Base-by-base conservation (phyloP, 148 eudicot genomes). In the Silene uniflora region DNA sequence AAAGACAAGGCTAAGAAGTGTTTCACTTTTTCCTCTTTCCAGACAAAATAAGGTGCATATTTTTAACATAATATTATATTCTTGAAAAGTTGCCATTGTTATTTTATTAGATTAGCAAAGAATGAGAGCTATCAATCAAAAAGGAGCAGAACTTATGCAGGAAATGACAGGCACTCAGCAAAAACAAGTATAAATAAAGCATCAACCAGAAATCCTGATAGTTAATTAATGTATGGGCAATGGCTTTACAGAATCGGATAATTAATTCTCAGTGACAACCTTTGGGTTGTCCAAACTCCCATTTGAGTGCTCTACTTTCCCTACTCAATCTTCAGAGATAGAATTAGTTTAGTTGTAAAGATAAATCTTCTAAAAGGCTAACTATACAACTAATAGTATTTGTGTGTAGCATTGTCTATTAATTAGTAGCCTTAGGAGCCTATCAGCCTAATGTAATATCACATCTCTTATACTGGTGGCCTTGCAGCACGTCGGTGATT, bases 111-210 rank as follows among this genome's bases (percentile, higher is more conserved):
- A 39, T 39, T 73, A 58, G 29, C 63, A 60, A 78, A 72, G 65
- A 47, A 63, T 46, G 61, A 6, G 73, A 72, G 66, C 71, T 64
- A 62, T 78, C 71, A 79, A 79, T 85, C 76, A 79, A 71, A 79
- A 81, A 74, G 73, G 80, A 72, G 46, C 67, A 72, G 80, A 76
- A 84, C 75, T 23, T 81, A 84, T 82, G 83, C 83, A 81, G 44
- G 81, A 83, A 81, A 77, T 73, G 87, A 84, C 84, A 76, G 74
- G 75, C 83, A 81, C 83, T 79, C 72, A 74, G 13, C 58, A 79
- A 76, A 83, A 77, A 76, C 54, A 62, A 67, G 61, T 58, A 32
- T 42, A 71, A 49, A 58, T 69, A 62, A 39, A 61, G 63, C 66
- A 72, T 81, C 72, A 44, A 65, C 46, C 72, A 59, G 62, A 74